Evolutionary conservation across 192 early-diverging fungal genomes (phyloP), one percentile per base, ranked within the genome.

Genomic region (Diversispora epigaea): DNA sequence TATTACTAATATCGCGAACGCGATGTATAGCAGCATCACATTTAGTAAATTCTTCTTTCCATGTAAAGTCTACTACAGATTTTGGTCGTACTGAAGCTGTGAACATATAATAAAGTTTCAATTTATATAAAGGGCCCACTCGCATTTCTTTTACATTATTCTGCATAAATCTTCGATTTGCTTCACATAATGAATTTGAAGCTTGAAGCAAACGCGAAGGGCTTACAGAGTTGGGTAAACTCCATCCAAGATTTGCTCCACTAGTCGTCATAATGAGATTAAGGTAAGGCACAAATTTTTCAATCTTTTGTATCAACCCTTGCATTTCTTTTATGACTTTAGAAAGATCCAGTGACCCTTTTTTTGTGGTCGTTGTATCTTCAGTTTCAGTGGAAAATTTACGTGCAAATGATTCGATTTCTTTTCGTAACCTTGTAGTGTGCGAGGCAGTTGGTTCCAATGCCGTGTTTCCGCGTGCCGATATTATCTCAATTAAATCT

Each of bases 1-100:
- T 63, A 15, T 63, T 40, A 22, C 15, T 63, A 58, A 39, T 61
- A 17, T 63, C 47, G 10, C 61, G 74, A 32, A 75, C n/a, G 17
- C 83, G 76, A 82, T 78, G 78, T 39, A 85, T 58, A 4, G 57
- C 68, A 12, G 81, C 83, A 11, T 77, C 78, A 63, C 84, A 84
- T 73, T 89, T 87, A 12, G 80, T 84, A 66, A 85, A 89, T 67
- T 94, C 93, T 77, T 94, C 93, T 75, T 93, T 92, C 93, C 93
- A 94, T 3, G 92, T 93, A 66, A 87, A 90, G 17, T 91, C 91
- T 5, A 77, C 61, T 44, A 79, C 81, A 6, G 84, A 77, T 68
- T 86, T 86, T 14, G 87, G 84, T 4, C 91, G 74, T 0, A 89
- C 85, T 8, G 89, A 90, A 0, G 82, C 87, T 8, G 84, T 78